Conservation (phyloP, 305 asterid genomes). For the Rubia peregrina region DNA sequence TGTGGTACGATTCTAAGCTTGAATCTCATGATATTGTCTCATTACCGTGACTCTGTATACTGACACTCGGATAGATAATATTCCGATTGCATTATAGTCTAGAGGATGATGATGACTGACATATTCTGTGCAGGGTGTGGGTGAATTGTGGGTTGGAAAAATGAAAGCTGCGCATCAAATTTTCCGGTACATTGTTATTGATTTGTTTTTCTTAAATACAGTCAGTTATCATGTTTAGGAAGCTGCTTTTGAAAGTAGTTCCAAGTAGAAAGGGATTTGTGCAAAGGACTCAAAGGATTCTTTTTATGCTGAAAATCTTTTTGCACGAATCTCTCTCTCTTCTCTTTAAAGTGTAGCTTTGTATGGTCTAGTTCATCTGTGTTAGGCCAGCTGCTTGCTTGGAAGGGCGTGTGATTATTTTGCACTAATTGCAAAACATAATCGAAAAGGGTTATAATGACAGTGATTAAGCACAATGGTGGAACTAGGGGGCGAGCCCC, state of each 20-base stretch:
- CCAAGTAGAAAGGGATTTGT: slow-evolving; percentile 61
- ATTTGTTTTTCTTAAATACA: slow-evolving; percentile 3
- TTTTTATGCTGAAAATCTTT: too few relatives aligned
- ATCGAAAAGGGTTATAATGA: too few relatives aligned
- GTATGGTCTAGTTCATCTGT: too few relatives aligned
- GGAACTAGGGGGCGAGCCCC: too few relatives aligned
- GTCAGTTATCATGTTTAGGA: slow-evolving; percentile 32
- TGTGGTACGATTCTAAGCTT: not conserved
- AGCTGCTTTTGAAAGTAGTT: slow-evolving; percentile 51
- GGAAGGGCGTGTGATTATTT: too few relatives aligned
- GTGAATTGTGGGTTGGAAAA: slow-evolving; percentile 56
- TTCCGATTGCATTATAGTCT: slow-evolving; percentile 29
- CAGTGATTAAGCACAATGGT: too few relatives aligned
- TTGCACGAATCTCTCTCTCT: too few relatives aligned
- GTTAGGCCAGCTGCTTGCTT: too few relatives aligned
- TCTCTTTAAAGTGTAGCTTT: too few relatives aligned
- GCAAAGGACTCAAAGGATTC: too few relatives aligned
- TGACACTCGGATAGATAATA: not conserved
- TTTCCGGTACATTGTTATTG: not conserved
- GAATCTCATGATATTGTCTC: not conserved
- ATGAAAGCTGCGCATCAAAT: slow-evolving; percentile 17
- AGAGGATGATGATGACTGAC: slow-evolving; percentile 60
- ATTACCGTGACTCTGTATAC: not conserved
- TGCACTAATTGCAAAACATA: too few relatives aligned
- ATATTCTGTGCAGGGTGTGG: slow-evolving; percentile 69